phyloP scores from a whole-genome alignment of 768 basidiomycete species.

The Hericium erinaceus region DNA sequence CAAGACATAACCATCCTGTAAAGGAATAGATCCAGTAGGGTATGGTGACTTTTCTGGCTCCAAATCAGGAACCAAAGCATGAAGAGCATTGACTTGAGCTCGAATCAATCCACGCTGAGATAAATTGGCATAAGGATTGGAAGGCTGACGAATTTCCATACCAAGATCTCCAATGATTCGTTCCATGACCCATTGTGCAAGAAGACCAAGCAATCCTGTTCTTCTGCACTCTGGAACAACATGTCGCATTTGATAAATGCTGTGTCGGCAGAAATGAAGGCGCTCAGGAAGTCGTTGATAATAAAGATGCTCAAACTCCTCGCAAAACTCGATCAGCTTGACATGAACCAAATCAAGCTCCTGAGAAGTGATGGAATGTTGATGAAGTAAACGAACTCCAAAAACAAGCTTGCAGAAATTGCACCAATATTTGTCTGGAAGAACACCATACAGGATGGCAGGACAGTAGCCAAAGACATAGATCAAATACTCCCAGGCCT shows the following conservation, averaged over 20 bases:
- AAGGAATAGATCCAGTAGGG: background rate
- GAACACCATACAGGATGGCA: constrained; percentile 17
- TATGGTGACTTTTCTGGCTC: background rate
- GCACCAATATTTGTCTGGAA: constrained; percentile 17
- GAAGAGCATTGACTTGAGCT: constrained; percentile 8
- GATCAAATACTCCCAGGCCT: constrained; percentile 19
- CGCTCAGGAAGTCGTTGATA: constrained; percentile 17
- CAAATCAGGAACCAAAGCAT: constrained; percentile 16
- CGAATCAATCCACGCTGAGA: constrained; percentile 9
- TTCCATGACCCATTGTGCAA: constrained; percentile 18
- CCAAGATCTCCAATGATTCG: constrained; percentile 18
- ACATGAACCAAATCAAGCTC: constrained; percentile 17
- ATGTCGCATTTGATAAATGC: constrained; percentile 26
- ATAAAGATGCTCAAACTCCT: constrained; percentile 29
- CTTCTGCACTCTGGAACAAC: constrained; percentile 15
- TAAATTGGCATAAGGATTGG: constrained; percentile 18
- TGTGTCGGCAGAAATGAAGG: constrained; percentile 27
- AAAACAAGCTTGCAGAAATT: no score
- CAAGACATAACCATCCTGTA: background rate
- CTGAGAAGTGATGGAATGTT: constrained; percentile 3
- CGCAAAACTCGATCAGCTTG: constrained; percentile 17
- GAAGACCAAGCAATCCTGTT: constrained; percentile 9
- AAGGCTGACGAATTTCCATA: constrained; percentile 18
- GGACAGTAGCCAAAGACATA: constrained; percentile 20
- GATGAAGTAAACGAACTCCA: constrained; percentile 16